Conservation (phyloP, 2,329 filamentous ascomycete genomes). For the Penicillium sp. region DNA sequence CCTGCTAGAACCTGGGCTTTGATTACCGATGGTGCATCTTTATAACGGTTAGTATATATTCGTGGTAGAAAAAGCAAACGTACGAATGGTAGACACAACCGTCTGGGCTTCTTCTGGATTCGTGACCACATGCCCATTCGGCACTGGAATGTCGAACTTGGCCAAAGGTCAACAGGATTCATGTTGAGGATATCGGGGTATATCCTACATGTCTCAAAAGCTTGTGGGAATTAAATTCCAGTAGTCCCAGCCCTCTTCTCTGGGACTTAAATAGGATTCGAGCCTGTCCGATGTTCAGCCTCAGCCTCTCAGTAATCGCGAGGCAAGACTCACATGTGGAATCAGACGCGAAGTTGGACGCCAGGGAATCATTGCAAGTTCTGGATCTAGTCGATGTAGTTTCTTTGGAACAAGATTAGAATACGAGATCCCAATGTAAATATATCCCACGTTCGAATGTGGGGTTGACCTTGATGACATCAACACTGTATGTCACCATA, state of each 20-base stretch:
- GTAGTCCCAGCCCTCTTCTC: conserved; percentile 20
- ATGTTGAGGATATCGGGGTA: background rate
- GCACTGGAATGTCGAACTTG: conserved; percentile 30
- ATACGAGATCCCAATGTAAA: background rate
- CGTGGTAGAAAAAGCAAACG: background rate
- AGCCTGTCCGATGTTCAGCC: background rate
- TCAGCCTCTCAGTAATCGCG: background rate
- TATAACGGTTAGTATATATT: background rate
- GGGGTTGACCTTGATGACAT: conserved; percentile 3
- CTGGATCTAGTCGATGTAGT: background rate
- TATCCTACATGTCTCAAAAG: conserved; percentile 23
- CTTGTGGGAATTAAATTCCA: conserved; percentile 27
- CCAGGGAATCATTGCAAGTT: background rate
- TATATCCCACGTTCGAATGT: background rate
- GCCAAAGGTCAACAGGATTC: background rate
- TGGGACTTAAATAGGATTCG: conserved; percentile 13
- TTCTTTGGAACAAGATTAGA: background rate
- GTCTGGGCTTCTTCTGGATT: conserved; percentile 22
- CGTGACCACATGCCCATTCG: conserved; percentile 24
- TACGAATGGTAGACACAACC: conserved; percentile 28
- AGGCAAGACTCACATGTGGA: background rate
- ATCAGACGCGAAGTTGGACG: background rate
- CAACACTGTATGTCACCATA: conserved; percentile 2
- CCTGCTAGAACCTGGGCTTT: conserved; percentile 36
- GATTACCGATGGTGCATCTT: conserved; percentile 29